These are phyloP conservation scores for Sordaria brevicollis DNA, from an alignment of 495 filamentous ascomycete genomes.

Conservation along the genomic window DNA sequence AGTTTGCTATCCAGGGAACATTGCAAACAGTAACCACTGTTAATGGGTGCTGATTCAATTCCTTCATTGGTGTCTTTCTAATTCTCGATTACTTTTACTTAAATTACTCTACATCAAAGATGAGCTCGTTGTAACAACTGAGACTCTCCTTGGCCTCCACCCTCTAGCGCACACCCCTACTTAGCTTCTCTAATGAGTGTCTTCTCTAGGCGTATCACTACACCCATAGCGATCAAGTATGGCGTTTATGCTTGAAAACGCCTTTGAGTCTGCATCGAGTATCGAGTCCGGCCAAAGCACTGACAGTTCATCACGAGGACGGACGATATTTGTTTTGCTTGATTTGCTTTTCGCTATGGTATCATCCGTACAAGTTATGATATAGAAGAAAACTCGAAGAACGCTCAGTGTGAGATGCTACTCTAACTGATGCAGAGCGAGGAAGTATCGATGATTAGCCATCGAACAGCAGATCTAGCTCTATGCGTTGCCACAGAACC, in stretches of 20 bases:
- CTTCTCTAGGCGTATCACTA: not conserved
- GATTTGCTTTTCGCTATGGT: not conserved
- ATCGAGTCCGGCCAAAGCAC: not conserved
- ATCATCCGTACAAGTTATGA: not conserved
- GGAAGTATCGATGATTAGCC: not conserved
- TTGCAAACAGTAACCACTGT: not conserved
- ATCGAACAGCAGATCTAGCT: not conserved
- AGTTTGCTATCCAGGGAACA: not conserved
- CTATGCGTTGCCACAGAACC: not conserved
- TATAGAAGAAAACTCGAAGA: not conserved
- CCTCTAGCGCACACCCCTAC: not conserved
- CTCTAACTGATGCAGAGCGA: not conserved
- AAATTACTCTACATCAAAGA: not conserved
- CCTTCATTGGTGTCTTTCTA: not conserved
- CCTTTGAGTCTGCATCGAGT: not conserved
- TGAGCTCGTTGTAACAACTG: not conserved
- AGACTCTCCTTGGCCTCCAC: not conserved
- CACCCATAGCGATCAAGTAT: not conserved
- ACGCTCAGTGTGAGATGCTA: not conserved
- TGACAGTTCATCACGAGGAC: not conserved
- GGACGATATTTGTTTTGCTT: not conserved
- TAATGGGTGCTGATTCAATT: not conserved
- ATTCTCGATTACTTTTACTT: not conserved
- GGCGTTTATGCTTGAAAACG: not conserved
- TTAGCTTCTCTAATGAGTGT: not conserved